Conservation (phyloP, 768 basidiomycete genomes). For the Mycena galopus region DNA sequence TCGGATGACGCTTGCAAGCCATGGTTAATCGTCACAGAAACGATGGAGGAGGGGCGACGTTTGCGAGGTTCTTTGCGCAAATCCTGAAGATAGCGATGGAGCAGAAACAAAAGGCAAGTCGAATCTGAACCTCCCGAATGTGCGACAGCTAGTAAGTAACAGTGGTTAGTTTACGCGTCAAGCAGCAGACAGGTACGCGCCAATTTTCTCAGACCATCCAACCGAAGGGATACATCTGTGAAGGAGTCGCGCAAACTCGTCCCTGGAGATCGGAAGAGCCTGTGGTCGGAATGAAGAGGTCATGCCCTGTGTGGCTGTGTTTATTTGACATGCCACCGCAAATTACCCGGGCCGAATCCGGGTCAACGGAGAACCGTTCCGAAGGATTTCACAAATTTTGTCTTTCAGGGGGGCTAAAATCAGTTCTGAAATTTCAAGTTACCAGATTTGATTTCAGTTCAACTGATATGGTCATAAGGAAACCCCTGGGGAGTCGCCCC, state of each 20-base stretch:
- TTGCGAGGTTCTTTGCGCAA: conserved; percentile 8
- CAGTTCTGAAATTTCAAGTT: too few species aligned
- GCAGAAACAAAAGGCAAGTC: conserved; percentile 79
- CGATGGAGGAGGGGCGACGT: conserved; percentile 44
- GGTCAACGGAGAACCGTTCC: too few species aligned
- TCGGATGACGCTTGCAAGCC: conserved; percentile 70
- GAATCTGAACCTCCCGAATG: conserved; percentile 90
- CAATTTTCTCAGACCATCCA: conserved; percentile 64
- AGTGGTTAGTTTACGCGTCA: background rate
- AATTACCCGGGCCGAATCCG: too few species aligned
- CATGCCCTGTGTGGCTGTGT: background rate
- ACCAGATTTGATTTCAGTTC: too few species aligned
- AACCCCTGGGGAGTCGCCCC: too few species aligned
- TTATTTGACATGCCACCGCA: background rate
- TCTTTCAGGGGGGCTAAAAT: too few species aligned
- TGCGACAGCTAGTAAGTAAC: conserved; percentile 72
- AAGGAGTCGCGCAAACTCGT: conserved; percentile 35
- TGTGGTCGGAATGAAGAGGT: background rate
- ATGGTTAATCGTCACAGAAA: conserved; percentile 80
- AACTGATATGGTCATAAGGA: too few species aligned
- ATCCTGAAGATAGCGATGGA: conserved; percentile 59
- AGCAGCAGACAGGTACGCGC: conserved; percentile 45
- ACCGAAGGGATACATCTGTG: conserved; percentile 58
- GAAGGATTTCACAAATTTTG: too few species aligned
- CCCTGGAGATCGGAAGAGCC: conserved; percentile 22